Percentiles rank a stretch among this genome's conserved stretches.
Conservation (phyloP, 2,329 filamentous ascomycete species). For the Polytolypa hystricis region DNA sequence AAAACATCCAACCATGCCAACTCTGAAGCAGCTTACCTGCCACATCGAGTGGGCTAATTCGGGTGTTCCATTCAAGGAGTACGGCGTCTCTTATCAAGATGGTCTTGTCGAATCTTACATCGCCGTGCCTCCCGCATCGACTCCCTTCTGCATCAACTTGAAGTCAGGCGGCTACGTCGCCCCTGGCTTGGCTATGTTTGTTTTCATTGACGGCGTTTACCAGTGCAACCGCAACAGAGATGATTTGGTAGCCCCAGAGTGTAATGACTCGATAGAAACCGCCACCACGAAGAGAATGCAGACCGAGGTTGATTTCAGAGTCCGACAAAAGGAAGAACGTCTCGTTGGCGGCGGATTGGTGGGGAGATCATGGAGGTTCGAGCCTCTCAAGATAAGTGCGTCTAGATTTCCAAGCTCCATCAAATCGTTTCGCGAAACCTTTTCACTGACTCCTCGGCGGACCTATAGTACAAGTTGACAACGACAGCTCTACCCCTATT, state of each 20-base stretch:
- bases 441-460: too few relatives aligned
- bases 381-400: slow-evolving; percentile 38
- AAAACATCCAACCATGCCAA: slow-evolving; percentile 37
- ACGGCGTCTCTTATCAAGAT: slow-evolving; percentile 40
- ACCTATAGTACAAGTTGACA: too few relatives aligned
- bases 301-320: slow-evolving; percentile 37
- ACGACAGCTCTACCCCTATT: neutral
- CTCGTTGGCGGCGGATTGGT: slow-evolving; percentile 37
- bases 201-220: slow-evolving; percentile 48
- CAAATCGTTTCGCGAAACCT: too few relatives aligned
- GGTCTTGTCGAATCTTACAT: slow-evolving; percentile 42
- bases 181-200: slow-evolving; percentile 42
- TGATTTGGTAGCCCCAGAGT: slow-evolving; percentile 20
- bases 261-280: too few relatives aligned
- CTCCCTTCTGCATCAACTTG: slow-evolving; percentile 40
- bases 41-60: slow-evolving; percentile 38
- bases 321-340: slow-evolving; percentile 45
- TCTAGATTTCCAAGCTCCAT: slow-evolving; percentile 1
- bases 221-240: slow-evolving; percentile 46
- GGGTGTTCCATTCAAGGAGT: slow-evolving; percentile 38
- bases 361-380: slow-evolving; percentile 44
- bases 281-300: slow-evolving; percentile 18
- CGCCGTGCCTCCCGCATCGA: slow-evolving; percentile 36
- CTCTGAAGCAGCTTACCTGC: slow-evolving; percentile 42
- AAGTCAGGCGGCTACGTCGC: slow-evolving; percentile 41